These are phyloP conservation scores for Cladosporium cucumerinum DNA, from an alignment of 2,329 filamentous ascomycete genomes.

Conservation along the genomic window DNA sequence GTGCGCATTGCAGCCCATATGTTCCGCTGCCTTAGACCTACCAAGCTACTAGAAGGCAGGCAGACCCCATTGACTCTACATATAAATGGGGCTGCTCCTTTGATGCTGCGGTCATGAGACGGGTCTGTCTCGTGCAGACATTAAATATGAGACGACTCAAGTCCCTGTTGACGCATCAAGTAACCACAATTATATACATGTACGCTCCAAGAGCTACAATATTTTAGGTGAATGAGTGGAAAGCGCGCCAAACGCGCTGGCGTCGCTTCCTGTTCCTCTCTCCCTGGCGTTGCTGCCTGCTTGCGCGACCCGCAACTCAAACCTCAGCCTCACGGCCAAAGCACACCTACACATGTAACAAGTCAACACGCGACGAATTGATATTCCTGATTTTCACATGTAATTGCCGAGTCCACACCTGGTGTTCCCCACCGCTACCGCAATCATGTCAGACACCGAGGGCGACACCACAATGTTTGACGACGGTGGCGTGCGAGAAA, in stretches of 20 bases:
- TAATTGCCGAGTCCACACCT: neutral
- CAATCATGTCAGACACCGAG: constrained; percentile 15
- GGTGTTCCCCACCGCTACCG: neutral
- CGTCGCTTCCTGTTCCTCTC: neutral
- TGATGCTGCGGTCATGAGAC: neutral
- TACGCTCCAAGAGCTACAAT: neutral
- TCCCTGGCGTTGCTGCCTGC: neutral
- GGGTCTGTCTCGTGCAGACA: neutral
- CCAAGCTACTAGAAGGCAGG: neutral
- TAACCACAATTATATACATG: neutral
- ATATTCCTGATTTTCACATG: neutral
- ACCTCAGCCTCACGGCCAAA: neutral
- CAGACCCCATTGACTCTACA: neutral
- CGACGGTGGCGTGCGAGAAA: constrained; percentile 44
- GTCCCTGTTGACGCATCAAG: neutral
- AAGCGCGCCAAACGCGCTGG: neutral
- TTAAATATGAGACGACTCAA: neutral
- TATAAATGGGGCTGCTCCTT: neutral
- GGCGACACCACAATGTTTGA: constrained; percentile 33
- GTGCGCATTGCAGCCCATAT: neutral
- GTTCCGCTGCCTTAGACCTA: neutral
- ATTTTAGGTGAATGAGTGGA: neutral
- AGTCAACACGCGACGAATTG: neutral
- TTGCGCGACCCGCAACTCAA: neutral
- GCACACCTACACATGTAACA: neutral